Evolutionary conservation across 2,329 filamentous ascomycete species (phyloP).

Genomic region (Parafenestella ontariensis): DNA sequence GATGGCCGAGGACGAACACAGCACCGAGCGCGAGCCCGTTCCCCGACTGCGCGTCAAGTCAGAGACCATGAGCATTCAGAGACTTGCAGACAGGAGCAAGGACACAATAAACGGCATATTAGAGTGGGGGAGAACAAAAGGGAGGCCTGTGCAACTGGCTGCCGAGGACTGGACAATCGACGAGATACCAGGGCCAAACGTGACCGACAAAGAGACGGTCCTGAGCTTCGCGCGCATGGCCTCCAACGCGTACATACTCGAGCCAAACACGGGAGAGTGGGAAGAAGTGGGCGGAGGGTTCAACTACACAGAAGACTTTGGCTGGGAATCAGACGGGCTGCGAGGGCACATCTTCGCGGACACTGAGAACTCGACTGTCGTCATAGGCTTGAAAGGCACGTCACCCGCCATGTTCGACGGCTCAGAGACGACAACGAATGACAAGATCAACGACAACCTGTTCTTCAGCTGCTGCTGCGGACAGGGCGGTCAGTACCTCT

Average conservation of each 20-base stretch:
- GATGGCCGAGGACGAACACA: slow-evolving; percentile 65
- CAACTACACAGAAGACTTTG: slow-evolving; percentile 88
- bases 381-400: slow-evolving; percentile 93
- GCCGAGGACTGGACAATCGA: slow-evolving; percentile 84
- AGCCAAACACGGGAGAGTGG: slow-evolving; percentile 78
- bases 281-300: slow-evolving; percentile 72
- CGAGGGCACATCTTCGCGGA: slow-evolving; percentile 93
- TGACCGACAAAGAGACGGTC: slow-evolving; percentile 85
- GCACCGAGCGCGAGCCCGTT: slow-evolving; percentile 48
- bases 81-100: slow-evolving; percentile 78
- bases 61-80: slow-evolving; percentile 73
- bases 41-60: slow-evolving; percentile 64
- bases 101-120: slow-evolving; percentile 81
- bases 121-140: slow-evolving; percentile 71
- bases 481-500: slow-evolving; percentile 88
- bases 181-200: slow-evolving; percentile 76
- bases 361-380: slow-evolving; percentile 81
- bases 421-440: slow-evolving; percentile 94
- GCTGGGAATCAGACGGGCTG: slow-evolving; percentile 88
- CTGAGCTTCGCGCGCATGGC: slow-evolving; percentile 87
- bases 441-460: slow-evolving; percentile 97
- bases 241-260: slow-evolving; percentile 84
- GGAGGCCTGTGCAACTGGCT: slow-evolving; percentile 71
- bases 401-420: slow-evolving; percentile 90
- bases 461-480: slow-evolving; percentile 98